Evolutionary conservation across 805 yeast species (phyloP).

Genomic region (Kazachstania psychrophila): DNA sequence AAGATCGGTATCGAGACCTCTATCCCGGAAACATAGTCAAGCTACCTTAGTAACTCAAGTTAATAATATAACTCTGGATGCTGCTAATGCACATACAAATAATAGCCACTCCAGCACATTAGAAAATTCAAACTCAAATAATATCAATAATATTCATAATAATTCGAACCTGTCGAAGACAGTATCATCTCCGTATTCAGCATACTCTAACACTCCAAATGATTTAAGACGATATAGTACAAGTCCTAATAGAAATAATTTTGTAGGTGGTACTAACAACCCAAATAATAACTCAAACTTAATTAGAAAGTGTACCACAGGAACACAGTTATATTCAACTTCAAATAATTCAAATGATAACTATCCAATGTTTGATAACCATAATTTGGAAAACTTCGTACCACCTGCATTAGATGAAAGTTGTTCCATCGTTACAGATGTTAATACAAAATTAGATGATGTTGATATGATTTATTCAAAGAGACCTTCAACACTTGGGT

Average conservation of each 20-base stretch:
- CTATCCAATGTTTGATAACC: conserved; percentile 9
- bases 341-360: background rate
- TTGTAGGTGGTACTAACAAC: no score
- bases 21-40: conserved; percentile 1
- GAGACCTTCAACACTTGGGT: conserved; percentile 46
- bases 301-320: background rate
- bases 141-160: background rate
- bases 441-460: conserved; percentile 53
- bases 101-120: no score
- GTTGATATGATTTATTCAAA: conserved; percentile 65
- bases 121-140: no score
- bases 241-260: no score
- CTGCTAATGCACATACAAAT: no score
- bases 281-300: background rate
- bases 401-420: conserved; percentile 81
- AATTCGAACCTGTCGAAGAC: background rate
- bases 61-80: no score
- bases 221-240: conserved; percentile 2
- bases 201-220: background rate
- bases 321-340: background rate
- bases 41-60: background rate
- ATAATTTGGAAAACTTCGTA: conserved; percentile 53
- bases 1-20: background rate
- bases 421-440: conserved; percentile 50
- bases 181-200: background rate